Percentiles rank a stretch among this genome's conserved stretches.
These are phyloP conservation scores for Diplodia mutila DNA, from an alignment of 2,329 filamentous ascomycete species.

Conservation along the genomic window DNA sequence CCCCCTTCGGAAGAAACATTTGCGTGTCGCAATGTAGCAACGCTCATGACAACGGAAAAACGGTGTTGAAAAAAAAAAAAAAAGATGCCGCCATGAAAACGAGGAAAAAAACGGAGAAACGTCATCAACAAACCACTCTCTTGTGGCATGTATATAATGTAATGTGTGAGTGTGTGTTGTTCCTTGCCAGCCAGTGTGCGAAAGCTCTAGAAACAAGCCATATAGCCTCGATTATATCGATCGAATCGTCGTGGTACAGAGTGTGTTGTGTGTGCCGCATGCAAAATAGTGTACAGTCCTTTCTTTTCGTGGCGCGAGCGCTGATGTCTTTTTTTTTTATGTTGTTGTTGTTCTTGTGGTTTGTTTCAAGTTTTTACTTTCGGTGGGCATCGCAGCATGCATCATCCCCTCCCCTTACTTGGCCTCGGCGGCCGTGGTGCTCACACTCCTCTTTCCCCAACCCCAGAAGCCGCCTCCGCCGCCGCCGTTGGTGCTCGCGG, in stretches of 20 bases:
- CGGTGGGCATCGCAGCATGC: too few relatives aligned
- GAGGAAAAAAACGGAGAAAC: background rate
- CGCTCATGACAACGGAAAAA: conserved; percentile 1
- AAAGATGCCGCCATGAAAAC: background rate
- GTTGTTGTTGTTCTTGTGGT: background rate
- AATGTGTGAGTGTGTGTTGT: too few relatives aligned
- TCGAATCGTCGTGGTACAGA: background rate
- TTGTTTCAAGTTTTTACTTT: background rate
- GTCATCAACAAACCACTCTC: background rate
- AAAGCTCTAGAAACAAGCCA: background rate
- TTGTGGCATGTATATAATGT: background rate
- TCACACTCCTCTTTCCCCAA: conserved; percentile 26
- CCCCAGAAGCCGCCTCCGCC: conserved; percentile 20
- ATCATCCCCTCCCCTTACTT: background rate
- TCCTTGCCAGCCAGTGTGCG: too few relatives aligned
- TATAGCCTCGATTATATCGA: conserved; percentile 3
- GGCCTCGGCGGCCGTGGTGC: conserved; percentile 3
- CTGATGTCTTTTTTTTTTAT: background rate
- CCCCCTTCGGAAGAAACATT: background rate
- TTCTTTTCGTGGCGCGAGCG: background rate
- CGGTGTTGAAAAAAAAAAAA: too few relatives aligned
- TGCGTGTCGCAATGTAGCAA: background rate
- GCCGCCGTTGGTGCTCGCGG: background rate
- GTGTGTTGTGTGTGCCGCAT: background rate
- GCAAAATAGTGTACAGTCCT: background rate